These are phyloP conservation scores for Colletotrichum plurivorum DNA, from an alignment of 2,329 filamentous ascomycete genomes.

Conservation along the genomic window DNA sequence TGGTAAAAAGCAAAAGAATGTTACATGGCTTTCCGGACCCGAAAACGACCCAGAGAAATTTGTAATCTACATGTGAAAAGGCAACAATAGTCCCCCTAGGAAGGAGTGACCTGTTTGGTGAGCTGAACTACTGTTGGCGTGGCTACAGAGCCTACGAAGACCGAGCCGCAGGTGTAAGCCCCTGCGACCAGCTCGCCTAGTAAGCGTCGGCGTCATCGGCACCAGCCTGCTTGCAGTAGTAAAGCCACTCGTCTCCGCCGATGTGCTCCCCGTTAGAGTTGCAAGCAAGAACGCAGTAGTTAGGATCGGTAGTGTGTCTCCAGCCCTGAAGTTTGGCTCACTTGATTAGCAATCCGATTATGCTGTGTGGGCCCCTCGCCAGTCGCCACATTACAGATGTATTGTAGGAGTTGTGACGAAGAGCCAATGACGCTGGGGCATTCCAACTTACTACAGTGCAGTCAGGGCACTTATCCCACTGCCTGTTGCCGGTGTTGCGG, in stretches of 20 bases:
- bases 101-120: no score
- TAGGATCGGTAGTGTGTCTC: neutral
- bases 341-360: neutral
- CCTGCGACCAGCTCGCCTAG: neutral
- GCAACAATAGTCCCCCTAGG: no score
- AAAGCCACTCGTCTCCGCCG: conserved; percentile 18
- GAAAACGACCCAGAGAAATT: neutral
- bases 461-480: conserved; percentile 24
- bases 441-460: neutral
- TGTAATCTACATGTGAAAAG: no score
- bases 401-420: no score
- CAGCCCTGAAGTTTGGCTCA: neutral
- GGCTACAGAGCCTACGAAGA: no score
- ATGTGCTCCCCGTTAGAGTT: conserved; percentile 12
- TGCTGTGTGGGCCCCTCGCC: no score
- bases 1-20: no score
- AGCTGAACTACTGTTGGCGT: no score
- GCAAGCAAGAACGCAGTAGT: neutral
- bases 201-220: neutral
- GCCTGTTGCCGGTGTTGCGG: conserved; percentile 15
- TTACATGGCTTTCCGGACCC: neutral
- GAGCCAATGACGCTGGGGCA: no score
- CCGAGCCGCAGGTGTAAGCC: no score
- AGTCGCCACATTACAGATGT: no score
- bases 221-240: conserved; percentile 16